Evolutionary conservation across 768 basidiomycete genomes (phyloP).

Genomic region (Harrya chromipes): DNA sequence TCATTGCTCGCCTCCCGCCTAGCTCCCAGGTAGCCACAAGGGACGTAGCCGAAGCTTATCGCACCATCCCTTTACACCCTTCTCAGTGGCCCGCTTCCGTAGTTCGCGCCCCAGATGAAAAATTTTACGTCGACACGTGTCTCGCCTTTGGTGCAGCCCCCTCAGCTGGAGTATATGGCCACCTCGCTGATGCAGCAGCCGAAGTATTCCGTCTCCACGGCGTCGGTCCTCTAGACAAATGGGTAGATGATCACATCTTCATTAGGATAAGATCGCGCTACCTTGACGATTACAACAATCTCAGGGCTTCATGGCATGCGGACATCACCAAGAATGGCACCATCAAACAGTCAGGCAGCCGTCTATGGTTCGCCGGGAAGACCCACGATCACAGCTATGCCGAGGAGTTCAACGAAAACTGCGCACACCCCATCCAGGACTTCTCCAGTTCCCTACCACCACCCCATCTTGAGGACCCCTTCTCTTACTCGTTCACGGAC

Average conservation of each 20-base stretch:
- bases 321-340: background rate
- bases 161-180: background rate
- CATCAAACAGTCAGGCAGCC: background rate
- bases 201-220: background rate
- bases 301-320: background rate
- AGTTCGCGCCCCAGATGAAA: conserved; percentile 15
- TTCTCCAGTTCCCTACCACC: background rate
- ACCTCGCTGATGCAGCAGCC: conserved; percentile 6
- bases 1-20: conserved; percentile 17
- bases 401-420: conserved; percentile 3
- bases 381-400: background rate
- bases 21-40: conserved; percentile 28
- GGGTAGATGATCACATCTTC: no score
- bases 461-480: background rate
- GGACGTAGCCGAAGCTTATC: background rate
- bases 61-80: no score
- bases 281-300: background rate
- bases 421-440: background rate
- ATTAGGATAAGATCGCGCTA: no score
- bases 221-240: conserved; percentile 6
- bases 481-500: background rate
- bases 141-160: background rate
- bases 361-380: background rate
- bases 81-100: background rate
- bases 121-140: background rate